Evolutionary conservation across 1,139 yeast species (phyloP).

Genomic region (Diutina rugosa): DNA sequence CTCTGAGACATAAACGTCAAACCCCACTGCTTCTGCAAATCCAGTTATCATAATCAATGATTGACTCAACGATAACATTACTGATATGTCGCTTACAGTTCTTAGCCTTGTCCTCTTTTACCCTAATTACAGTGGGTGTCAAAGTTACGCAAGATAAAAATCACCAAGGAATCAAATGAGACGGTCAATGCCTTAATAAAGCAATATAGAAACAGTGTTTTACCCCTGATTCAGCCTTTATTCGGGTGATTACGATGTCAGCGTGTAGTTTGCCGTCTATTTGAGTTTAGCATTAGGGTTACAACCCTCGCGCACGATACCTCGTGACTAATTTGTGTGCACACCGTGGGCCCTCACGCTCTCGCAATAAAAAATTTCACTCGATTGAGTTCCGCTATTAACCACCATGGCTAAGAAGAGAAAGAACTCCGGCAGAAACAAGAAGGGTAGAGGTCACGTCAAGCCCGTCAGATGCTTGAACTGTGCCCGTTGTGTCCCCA

Average conservation of each 20-base stretch:
- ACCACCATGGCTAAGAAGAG: conserved; percentile 98
- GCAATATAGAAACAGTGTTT: no score
- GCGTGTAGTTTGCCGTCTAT: neutral
- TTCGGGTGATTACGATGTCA: neutral
- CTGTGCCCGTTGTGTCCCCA: conserved; percentile 99
- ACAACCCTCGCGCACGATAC: conserved; percentile 4
- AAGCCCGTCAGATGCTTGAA: conserved; percentile 98
- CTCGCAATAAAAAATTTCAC: conserved; percentile 3
- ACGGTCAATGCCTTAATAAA: no score
- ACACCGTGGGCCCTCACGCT: conserved; percentile 3
- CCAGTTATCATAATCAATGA: no score
- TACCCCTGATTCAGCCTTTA: no score
- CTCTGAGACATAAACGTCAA: no score
- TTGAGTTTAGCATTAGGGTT: conserved; percentile 2
- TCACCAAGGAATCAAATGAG: no score
- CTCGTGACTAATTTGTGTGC: neutral
- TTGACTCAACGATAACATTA: no score
- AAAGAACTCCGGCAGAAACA: conserved; percentile 99
- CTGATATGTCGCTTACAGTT: no score
- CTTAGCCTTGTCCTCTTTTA: no score
- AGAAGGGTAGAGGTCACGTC: conserved; percentile 99
- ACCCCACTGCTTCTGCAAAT: no score
- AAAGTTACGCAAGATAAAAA: no score
- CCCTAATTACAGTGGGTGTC: no score
- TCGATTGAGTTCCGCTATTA: neutral